These are phyloP conservation scores for Raphidocelis subcapitata DNA, from an alignment of 139 green algal genomes.

Conservation along the genomic window DNA sequence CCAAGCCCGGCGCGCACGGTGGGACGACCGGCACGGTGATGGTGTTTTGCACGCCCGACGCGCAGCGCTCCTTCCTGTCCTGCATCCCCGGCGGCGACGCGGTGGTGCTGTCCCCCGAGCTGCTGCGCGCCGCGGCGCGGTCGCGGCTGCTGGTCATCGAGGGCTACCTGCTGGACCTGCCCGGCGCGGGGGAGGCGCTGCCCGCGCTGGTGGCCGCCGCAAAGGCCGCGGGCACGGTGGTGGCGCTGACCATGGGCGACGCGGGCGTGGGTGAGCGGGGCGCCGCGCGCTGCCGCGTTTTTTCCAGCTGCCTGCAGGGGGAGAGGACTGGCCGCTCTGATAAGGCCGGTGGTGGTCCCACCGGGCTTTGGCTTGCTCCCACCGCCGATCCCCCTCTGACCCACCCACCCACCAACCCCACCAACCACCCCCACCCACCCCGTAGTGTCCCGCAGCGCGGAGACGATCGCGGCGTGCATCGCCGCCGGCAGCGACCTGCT, in stretches of 20 bases:
- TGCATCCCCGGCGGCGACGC: conserved; percentile 56
- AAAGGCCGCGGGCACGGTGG: conserved; percentile 47
- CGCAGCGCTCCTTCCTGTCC: conserved; percentile 88
- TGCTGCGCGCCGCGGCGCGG: conserved; percentile 15
- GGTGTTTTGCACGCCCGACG: conserved; percentile 90
- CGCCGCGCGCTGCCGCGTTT: conserved; percentile 44
- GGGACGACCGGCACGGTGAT: conserved; percentile 77
- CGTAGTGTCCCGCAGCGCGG: not conserved
- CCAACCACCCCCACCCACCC: conserved; percentile 27
- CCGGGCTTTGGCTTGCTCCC: too few species aligned
- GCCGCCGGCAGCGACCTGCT: conserved; percentile 70
- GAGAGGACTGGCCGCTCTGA: too few species aligned
- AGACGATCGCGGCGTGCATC: conserved; percentile 13
- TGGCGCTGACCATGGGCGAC: conserved; percentile 88
- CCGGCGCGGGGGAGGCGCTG: conserved; percentile 46
- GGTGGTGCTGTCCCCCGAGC: conserved; percentile 35
- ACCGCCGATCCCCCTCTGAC: too few species aligned
- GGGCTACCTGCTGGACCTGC: conserved; percentile 57
- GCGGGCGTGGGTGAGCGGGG: conserved; percentile 69
- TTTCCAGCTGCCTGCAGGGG: too few species aligned
- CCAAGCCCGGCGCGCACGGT: not conserved
- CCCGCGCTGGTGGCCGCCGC: conserved; percentile 46
- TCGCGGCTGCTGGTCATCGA: conserved; percentile 70
- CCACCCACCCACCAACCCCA: too few species aligned
- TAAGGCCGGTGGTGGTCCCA: not conserved